Conservation (phyloP, 371 early-diverging fungal genomes). For the Agmasoma carcini region DNA sequence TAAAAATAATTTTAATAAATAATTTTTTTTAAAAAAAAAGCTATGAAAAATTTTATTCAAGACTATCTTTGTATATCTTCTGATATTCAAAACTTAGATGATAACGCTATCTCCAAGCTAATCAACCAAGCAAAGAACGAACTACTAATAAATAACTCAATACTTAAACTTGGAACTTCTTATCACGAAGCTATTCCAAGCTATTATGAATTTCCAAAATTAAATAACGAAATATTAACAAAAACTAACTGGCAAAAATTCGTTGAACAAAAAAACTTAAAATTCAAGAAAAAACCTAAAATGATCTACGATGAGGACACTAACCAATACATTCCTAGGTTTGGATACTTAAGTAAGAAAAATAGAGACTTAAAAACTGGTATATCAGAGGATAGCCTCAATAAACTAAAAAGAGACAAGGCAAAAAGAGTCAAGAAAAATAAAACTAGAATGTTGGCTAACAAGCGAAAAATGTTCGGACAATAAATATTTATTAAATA, state of each 20-base stretch:
- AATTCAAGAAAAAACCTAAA: conserved; percentile 60
- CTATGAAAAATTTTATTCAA: no score
- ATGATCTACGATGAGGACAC: conserved; percentile 70
- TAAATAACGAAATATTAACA: conserved; percentile 1
- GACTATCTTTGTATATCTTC: no score
- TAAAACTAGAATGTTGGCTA: conserved; percentile 2
- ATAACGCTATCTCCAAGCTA: no score
- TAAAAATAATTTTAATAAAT: no score
- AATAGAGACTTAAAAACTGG: conserved; percentile 60
- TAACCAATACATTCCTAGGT: conserved; percentile 69
- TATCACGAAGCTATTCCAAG: no score
- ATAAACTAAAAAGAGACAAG: conserved; percentile 20
- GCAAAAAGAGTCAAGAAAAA: conserved; percentile 25
- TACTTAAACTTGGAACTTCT: no score
- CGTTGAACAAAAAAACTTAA: conserved; percentile 85
- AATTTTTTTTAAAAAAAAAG: no score
- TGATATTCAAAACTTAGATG: no score
- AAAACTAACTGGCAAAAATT: conserved; percentile 93
- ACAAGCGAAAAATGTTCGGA: no score
- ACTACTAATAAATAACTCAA: no score
- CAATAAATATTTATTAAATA: no score
- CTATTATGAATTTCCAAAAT: conserved; percentile 15
- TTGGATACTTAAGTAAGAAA: conserved; percentile 69
- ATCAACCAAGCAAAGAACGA: no score
- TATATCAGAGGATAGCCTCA: conserved; percentile 58